These are phyloP conservation scores for Colletotrichum eleusines DNA, from an alignment of 2,329 filamentous ascomycete species.

Conservation along the genomic window DNA sequence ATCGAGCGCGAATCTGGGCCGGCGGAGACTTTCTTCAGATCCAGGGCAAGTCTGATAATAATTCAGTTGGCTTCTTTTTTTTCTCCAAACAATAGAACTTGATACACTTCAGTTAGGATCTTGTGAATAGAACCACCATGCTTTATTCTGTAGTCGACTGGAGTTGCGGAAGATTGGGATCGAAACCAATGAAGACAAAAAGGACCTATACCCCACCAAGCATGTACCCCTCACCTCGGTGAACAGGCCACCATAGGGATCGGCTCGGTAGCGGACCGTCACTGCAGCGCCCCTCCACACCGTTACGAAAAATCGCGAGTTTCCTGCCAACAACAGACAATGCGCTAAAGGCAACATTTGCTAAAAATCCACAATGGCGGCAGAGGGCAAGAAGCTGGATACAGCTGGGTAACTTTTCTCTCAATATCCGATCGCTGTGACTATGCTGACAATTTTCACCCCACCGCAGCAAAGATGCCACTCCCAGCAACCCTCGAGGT, in stretches of 20 bases:
- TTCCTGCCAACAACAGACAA: conserved; percentile 35
- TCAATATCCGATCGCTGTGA: neutral
- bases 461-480: conserved; percentile 58
- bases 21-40: neutral
- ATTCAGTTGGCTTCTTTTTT: neutral
- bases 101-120: neutral
- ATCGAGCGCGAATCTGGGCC: neutral
- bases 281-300: conserved; percentile 42
- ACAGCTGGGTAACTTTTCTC: conserved; percentile 13
- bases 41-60: neutral
- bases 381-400: conserved; percentile 37
- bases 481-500: conserved; percentile 81
- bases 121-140: neutral
- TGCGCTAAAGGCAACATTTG: conserved; percentile 36
- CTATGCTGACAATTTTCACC: conserved; percentile 16
- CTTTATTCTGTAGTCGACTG: neutral
- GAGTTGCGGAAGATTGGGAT: neutral
- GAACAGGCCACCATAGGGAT: conserved; percentile 38
- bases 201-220: neutral
- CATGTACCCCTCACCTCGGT: conserved; percentile 39
- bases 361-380: conserved; percentile 31
- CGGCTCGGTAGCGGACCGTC: conserved; percentile 37
- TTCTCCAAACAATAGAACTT: neutral
- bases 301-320: conserved; percentile 39
- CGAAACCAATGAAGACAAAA: neutral